Evolutionary conservation across 2,329 filamentous ascomycete genomes (phyloP), one percentile per base, ranked within the genome.

Genomic region (Colletotrichum sp.): DNA sequence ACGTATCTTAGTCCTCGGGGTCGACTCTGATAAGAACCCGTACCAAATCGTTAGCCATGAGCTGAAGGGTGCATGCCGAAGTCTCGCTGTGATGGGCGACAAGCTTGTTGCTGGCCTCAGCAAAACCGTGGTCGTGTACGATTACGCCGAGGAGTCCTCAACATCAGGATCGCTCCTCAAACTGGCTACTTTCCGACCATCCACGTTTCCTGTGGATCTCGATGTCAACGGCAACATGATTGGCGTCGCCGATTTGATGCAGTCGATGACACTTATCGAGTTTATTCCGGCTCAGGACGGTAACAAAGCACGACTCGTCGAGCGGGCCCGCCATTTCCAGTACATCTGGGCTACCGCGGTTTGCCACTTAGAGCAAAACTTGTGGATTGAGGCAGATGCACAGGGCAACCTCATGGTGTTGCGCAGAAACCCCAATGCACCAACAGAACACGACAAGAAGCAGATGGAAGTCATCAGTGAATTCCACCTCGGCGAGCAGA

Each of bases 231-330:
- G 91, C 1, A 93, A 93, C 79, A 89, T 91, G 28, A 96, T 99
- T 77, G 95, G 95, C 0, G 93, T 99, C 12, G 95, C 94, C 1
- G 97, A 99, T 81, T 87, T 99, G 62, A 98, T 98, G 95, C 98
- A 99, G 86, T 98, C 95, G 2, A 88, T 98, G 28, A 93, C 94
- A 2, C 87, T 99, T 7, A 88, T 98, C 10, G 89, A 97, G 81
- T 97, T 94, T 81, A 87, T 89, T 0, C 89, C 89, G 4, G 90
- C 92, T 3, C 83, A 88, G 26, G 85, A 90, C 5, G 91, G 90
- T 1, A 84, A 90, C n/a, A 85, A 89, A 13, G 91, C 93, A 70
- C 90, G 88, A 69, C 88, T 99, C 9, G 88, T 89, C 1, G 95
- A 98, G 86, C 88, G 94, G 5, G 94, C 94, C 5, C 91, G 96